Evolutionary conservation across 1,284 basidiomycete species (phyloP).

Genomic region (Xerocomus amazonicus): DNA sequence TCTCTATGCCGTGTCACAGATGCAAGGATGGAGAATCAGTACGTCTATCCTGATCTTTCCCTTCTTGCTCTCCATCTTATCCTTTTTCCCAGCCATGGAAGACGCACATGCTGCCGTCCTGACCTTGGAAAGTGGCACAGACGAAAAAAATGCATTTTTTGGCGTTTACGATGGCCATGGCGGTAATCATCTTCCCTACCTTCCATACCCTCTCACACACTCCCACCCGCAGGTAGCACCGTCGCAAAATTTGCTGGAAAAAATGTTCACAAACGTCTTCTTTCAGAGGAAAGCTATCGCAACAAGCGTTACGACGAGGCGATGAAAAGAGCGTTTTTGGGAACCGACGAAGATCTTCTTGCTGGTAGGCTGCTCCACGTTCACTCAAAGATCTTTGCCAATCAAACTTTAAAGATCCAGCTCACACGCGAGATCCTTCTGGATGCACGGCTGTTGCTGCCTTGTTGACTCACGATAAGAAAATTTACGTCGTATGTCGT

Average conservation of each 20-base stretch:
- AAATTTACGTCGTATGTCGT: constrained; percentile 70
- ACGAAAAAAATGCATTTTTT: constrained; percentile 77
- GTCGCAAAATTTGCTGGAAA: constrained; percentile 91
- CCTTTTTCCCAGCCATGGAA: constrained; percentile 78
- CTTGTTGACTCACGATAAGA: constrained; percentile 73
- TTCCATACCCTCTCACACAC: constrained; percentile 12
- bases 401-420: constrained; percentile 56
- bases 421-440: constrained; percentile 87
- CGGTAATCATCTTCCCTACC: constrained; percentile 45
- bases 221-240: constrained; percentile 59
- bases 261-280: constrained; percentile 82
- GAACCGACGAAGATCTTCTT: constrained; percentile 92
- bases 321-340: constrained; percentile 87
- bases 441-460: constrained; percentile 96
- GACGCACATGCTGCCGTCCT: constrained; percentile 91
- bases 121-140: constrained; percentile 51
- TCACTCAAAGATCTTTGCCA: background rate
- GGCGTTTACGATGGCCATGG: constrained; percentile 99
- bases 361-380: constrained; percentile 53
- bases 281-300: constrained; percentile 71
- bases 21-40: constrained; percentile 99
- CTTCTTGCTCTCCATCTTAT: background rate
- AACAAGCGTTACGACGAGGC: constrained; percentile 71
- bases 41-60: constrained; percentile 35
- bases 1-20: constrained; percentile 86